Base-by-base conservation (phyloP, 164 flowering plant species). In the Paratinospora sagittata region DNA sequence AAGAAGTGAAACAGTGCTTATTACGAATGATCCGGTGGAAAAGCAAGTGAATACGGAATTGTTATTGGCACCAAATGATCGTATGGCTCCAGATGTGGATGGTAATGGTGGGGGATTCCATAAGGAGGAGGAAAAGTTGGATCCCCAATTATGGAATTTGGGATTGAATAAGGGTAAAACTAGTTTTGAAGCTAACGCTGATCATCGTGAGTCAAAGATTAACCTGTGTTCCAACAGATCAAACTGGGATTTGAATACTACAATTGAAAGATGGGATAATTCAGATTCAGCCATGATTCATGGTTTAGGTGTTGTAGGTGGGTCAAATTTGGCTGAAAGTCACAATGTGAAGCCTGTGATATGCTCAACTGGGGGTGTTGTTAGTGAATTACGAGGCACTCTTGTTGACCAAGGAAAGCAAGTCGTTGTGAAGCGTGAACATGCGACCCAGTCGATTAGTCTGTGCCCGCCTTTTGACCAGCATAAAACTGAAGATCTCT, bases 191-290 rank as follows among this genome's bases (percentile, higher is more conserved):
- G 1, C 41, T 27, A 70, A 67, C 30, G 65, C 49, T 39, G 69
- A 74, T 23, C 37, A 27, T 68, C 10, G 10, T 11, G 13, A 58
- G 21, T 45, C 55, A 10, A 68, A 70, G 11, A 52, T 26, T 34
- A 63, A 63, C 24, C 27, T 19, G 26, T 65, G 23, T 69, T 30
- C 85, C 27, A 72, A 84, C 64, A 81, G 95, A 77, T 83, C 87
- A 45, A 81, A 81, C 55, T 89, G 95, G 95, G 90, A 89, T 82
- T 75, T 89, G 77, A 89, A 89, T 77, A 86, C 86, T 34, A 75
- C 78, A 23, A 88, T 89, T 89, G 95, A 89, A 72, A 74, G 78
- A 26, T 89, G 95, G 95, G 89, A 80, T 55, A 77, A 78, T 63
- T 61, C n/a, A n/a, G n/a, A n/a, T n/a, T n/a, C 27, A 47, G 61